Percentiles rank a stretch among this genome's conserved stretches.
phyloP scores from a whole-genome alignment of 2,329 filamentous ascomycete genomes.

The Cytospora piceae region DNA sequence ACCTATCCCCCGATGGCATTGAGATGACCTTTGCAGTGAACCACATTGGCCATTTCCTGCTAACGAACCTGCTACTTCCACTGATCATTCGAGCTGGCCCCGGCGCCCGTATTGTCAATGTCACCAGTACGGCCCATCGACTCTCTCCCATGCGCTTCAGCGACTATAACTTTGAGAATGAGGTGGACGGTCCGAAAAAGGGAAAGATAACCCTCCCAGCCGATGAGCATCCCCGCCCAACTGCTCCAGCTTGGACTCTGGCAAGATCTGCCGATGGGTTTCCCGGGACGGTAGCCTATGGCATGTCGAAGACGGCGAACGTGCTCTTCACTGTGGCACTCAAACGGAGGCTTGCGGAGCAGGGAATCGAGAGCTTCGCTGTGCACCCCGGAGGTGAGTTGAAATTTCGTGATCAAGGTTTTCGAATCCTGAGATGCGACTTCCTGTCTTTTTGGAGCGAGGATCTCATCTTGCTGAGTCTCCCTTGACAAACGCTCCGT shows the following conservation, averaged over 20 bases:
- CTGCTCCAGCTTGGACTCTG: slow-evolving; percentile 10
- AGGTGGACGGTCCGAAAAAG: slow-evolving; percentile 9
- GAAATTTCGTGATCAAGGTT: slow-evolving; percentile 12
- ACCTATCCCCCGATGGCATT: slow-evolving; percentile 39
- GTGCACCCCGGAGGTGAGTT: slow-evolving; percentile 34
- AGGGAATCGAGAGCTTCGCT: slow-evolving; percentile 30
- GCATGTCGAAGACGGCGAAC: slow-evolving; percentile 52
- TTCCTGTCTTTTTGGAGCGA: slow-evolving; percentile 11
- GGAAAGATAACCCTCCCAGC: slow-evolving; percentile 4
- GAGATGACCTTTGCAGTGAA: slow-evolving; percentile 42
- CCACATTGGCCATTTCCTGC: slow-evolving; percentile 41
- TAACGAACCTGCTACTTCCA: slow-evolving; percentile 43
- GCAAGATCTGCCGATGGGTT: slow-evolving; percentile 6
- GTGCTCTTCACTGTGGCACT: slow-evolving; percentile 43
- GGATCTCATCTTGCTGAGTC: slow-evolving; percentile 6
- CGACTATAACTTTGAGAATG: slow-evolving; percentile 40
- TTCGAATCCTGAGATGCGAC: slow-evolving; percentile 18
- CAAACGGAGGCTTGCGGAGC: slow-evolving; percentile 10
- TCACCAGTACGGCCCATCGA: slow-evolving; percentile 29
- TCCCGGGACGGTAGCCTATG: slow-evolving; percentile 41
- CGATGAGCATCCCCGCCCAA: slow-evolving; percentile 19
- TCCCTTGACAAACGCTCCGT: slow-evolving; percentile 5
- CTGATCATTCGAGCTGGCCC: slow-evolving; percentile 33
- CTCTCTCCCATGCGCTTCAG: slow-evolving; percentile 39
- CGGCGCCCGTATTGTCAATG: slow-evolving; percentile 33